Percentiles rank a stretch among this genome's conserved stretches.
These are phyloP conservation scores for Tricholoma flavovirens DNA, from an alignment of 768 basidiomycete species.

Conservation along the genomic window DNA sequence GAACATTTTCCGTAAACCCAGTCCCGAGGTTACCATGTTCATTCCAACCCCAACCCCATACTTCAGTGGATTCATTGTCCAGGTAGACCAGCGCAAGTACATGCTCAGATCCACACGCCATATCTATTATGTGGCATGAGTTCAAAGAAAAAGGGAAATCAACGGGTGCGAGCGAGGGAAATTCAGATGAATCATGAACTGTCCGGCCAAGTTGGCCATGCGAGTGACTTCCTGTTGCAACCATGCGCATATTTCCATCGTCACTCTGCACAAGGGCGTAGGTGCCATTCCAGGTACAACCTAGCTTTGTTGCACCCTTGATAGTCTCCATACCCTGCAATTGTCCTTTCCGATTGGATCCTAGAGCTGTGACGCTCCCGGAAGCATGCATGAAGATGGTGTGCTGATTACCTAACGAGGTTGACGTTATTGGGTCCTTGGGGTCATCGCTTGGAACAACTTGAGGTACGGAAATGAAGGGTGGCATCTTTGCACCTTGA, in stretches of 20 bases:
- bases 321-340: slow-evolving; percentile 32
- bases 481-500: slow-evolving; percentile 16
- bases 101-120: slow-evolving; percentile 87
- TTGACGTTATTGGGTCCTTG: slow-evolving; percentile 26
- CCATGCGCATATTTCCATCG: slow-evolving; percentile 16
- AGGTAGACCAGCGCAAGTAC: slow-evolving; percentile 41
- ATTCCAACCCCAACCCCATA: slow-evolving; percentile 97
- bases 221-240: slow-evolving; percentile 50
- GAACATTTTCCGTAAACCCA: slow-evolving; percentile 51
- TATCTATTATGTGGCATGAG: slow-evolving; percentile 12
- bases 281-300: slow-evolving; percentile 80
- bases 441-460: slow-evolving; percentile 28
- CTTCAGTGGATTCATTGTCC: slow-evolving; percentile 22
- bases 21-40: slow-evolving; percentile 92
- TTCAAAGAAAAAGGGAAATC: slow-evolving; percentile 23
- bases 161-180: slow-evolving; percentile 18
- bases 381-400: slow-evolving; percentile 52
- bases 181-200: background rate
- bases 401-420: slow-evolving; percentile 39
- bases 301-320: slow-evolving; percentile 24
- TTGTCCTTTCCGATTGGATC: slow-evolving; percentile 71
- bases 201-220: slow-evolving; percentile 61
- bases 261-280: slow-evolving; percentile 35
- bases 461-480: slow-evolving; percentile 27
- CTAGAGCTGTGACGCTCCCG: slow-evolving; percentile 47